Evolutionary conservation across 495 filamentous ascomycete species (phyloP).

Genomic region (Tuber calosporum): DNA sequence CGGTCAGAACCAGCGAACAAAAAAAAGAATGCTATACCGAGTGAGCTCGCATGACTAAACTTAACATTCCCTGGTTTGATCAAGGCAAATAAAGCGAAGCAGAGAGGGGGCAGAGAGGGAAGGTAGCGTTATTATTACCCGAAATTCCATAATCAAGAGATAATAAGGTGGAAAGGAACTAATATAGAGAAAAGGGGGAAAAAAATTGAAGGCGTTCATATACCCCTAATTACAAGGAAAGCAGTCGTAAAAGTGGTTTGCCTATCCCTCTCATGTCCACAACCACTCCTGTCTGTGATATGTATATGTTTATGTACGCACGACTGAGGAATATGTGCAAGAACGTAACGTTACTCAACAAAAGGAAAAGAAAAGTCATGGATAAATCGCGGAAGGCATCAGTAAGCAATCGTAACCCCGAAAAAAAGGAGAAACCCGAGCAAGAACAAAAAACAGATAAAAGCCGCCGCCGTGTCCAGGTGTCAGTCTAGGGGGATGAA

Average conservation of each 20-base stretch:
- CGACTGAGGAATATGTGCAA: background rate
- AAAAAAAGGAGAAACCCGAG: background rate
- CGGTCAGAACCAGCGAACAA: background rate
- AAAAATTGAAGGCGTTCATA: background rate
- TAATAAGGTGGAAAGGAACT: background rate
- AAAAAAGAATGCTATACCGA: background rate
- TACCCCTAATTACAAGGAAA: background rate
- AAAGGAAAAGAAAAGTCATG: background rate
- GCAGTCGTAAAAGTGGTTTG: background rate
- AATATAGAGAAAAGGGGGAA: background rate
- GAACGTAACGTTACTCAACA: background rate
- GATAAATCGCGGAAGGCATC: background rate
- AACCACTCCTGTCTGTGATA: background rate
- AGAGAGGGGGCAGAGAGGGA: background rate
- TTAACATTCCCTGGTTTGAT: background rate
- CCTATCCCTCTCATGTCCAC: background rate
- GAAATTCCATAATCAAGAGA: background rate
- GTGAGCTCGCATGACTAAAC: background rate
- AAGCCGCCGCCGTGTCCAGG: background rate
- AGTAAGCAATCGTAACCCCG: background rate
- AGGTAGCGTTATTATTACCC: background rate
- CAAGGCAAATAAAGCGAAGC: background rate
- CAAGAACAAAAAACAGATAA: background rate
- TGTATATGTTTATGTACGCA: slow-evolving; percentile 1
- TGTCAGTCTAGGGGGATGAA: background rate